Conservation (phyloP, 176 grass and related monocot genomes). For the Hyparrhenia diplandra region DNA sequence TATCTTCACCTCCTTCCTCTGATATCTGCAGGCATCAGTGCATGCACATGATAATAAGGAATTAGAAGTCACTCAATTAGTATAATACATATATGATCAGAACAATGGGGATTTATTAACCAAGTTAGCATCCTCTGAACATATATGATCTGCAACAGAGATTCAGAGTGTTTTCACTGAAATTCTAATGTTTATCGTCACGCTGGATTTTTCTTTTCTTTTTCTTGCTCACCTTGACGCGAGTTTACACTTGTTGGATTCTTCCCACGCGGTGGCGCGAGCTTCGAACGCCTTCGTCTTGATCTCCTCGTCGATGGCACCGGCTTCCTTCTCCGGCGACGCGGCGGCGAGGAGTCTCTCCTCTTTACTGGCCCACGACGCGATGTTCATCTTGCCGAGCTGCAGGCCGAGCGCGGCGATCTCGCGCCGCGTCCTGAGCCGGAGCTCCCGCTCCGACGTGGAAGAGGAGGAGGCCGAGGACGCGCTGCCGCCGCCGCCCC, state of each 20-base stretch:
- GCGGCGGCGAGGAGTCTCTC: conserved; percentile 14
- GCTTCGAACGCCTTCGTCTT: conserved; percentile 46
- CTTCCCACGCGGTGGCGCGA: conserved; percentile 77
- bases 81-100: too few relatives aligned
- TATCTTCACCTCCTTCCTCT: conserved; percentile 68
- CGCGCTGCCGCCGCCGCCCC: neutral
- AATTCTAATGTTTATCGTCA: neutral
- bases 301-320: neutral
- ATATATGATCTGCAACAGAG: too few relatives aligned
- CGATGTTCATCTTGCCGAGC: conserved; percentile 92
- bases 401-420: conserved; percentile 86
- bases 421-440: conserved; percentile 71
- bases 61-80: neutral
- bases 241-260: conserved; percentile 64
- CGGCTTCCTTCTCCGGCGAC: conserved; percentile 24
- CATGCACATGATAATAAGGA: neutral
- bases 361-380: conserved; percentile 91
- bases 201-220: too few relatives aligned
- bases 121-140: neutral
- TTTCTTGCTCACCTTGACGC: conserved; percentile 31
- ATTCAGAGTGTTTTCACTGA: neutral
- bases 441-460: conserved; percentile 65
- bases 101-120: neutral
- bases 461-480: conserved; percentile 15
- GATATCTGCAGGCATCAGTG: conserved; percentile 32